Evolutionary conservation across 345 rosid genomes (phyloP).

Genomic region (Pugionium cornutum): DNA sequence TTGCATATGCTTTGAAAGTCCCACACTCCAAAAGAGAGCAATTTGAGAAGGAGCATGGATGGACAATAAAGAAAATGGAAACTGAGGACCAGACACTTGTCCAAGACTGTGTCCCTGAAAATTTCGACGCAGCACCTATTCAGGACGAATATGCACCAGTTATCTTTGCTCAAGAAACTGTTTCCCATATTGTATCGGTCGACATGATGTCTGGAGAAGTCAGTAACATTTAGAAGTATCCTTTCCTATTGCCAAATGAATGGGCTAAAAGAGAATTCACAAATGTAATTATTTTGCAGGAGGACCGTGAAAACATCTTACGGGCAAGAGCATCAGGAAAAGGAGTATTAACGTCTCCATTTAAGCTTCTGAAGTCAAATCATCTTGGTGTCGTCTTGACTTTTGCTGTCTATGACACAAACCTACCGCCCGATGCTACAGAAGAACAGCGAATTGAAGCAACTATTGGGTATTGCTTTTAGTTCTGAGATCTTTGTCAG

Average conservation of each 20-base stretch:
- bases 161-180: constrained; percentile 91
- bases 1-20: constrained; percentile 95
- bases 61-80: constrained; percentile 94
- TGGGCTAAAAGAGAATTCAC: too few species aligned
- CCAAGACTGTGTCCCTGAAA: constrained; percentile 76
- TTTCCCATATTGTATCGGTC: constrained; percentile 87
- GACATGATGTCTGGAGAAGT: constrained; percentile 99
- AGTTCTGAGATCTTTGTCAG: background rate
- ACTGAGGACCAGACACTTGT: constrained; percentile 82
- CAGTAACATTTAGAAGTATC: constrained; percentile 22
- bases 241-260: background rate
- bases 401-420: constrained; percentile 78
- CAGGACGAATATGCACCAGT: constrained; percentile 97
- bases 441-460: constrained; percentile 71
- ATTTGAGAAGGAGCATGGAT: constrained; percentile 75
- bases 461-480: constrained; percentile 63
- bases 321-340: constrained; percentile 94
- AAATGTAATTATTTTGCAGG: constrained; percentile 44
- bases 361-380: constrained; percentile 89
- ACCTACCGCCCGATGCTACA: constrained; percentile 68
- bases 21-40: constrained; percentile 75
- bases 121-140: constrained; percentile 85
- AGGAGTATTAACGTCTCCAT: constrained; percentile 97
- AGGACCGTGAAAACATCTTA: constrained; percentile 89
- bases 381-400: constrained; percentile 92